A percentile compares a stretch with the other conserved stretches of the same genome.
These are phyloP conservation scores for Phytophthora palmivora DNA, from an alignment of 352 stramenopile genomes.

Conservation along the genomic window DNA sequence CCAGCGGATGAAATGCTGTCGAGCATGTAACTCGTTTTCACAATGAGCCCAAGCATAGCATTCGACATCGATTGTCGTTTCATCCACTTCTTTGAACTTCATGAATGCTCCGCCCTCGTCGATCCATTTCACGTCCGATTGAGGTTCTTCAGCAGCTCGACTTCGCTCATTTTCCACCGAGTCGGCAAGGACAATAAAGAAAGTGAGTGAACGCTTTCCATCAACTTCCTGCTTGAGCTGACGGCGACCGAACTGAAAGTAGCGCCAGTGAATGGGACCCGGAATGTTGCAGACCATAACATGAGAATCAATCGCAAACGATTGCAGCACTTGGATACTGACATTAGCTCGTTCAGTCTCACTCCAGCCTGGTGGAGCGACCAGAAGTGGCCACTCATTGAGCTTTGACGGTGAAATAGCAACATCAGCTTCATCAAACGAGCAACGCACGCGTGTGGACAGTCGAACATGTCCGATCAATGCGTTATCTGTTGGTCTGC, in stretches of 20 bases:
- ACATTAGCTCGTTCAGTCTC: neutral
- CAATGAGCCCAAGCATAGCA: constrained; percentile 30
- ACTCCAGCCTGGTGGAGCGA: neutral
- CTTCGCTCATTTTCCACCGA: constrained; percentile 24
- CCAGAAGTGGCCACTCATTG: constrained; percentile 2
- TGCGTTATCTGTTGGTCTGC: neutral
- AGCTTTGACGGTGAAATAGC: neutral
- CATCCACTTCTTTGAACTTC: constrained; percentile 24
- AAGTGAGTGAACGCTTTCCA: neutral
- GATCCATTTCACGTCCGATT: constrained; percentile 25
- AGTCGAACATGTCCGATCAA: neutral
- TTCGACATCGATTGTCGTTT: constrained; percentile 25
- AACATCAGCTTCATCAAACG: neutral
- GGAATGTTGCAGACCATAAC: constrained; percentile 29
- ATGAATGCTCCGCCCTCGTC: constrained; percentile 30
- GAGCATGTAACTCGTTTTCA: constrained; percentile 40
- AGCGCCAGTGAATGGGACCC: constrained; percentile 16
- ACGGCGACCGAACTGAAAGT: constrained; percentile 19
- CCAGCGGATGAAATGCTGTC: constrained; percentile 47
- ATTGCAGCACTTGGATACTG: constrained; percentile 32
- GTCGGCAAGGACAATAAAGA: constrained; percentile 25
- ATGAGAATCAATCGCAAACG: constrained; percentile 16
- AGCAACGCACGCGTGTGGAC: neutral
- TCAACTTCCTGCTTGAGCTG: constrained; percentile 9
- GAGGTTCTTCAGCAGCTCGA: constrained; percentile 18